Evolutionary conservation across 495 filamentous ascomycete species (phyloP), one percentile per base, ranked within the genome.

Genomic region (Penicillium goetzii): DNA sequence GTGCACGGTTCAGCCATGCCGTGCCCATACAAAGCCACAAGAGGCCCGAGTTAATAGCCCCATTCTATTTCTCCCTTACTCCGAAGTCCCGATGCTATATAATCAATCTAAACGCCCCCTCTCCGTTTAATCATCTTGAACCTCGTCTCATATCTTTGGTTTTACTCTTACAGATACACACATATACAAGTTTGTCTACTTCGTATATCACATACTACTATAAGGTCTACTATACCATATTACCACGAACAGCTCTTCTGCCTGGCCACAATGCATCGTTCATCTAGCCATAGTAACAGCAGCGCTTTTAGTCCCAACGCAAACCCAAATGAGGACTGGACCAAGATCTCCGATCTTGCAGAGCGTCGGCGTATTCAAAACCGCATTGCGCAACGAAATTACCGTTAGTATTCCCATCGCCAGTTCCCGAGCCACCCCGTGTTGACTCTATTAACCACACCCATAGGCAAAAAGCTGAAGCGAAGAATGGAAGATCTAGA

Each of bases 281-380:
- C 75, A 51, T 82, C 84, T 19, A 83, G 72, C 58, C 89, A 92
- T 72, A 88, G 86, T 63, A 96, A 92, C 49, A 96, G 93, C 80
- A 97, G 92, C 75, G 95, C 96, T 65, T 97, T 97, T 85, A 96
- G 93, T 80, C 90, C 90, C 66, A 95, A 91, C 63, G 96, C 95
- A 68, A 95, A 97, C 76, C 93, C 95, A 59, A 93, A 97, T 68
- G 94, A 98, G 78, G 94, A 98, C 81, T 98, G 94, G 94, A 98
- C 94, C 72, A 95, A 98, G 86, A 97, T 98, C 78, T 97, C 95
- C 49, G 94, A 98, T 74, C 85, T 97, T 43, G 94, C 94, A 57
- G 94, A 97, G 80, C 87, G 94, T 66, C 84, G 94, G 72, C 84
- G 94, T 70, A 97, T 98, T 80, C 94, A 98, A 80, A 98, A 98